A percentile compares a stretch with the other conserved stretches of the same genome.
Evolutionary conservation across 2,329 filamentous ascomycete species (phyloP).

Genomic region (Xylaria sp.): DNA sequence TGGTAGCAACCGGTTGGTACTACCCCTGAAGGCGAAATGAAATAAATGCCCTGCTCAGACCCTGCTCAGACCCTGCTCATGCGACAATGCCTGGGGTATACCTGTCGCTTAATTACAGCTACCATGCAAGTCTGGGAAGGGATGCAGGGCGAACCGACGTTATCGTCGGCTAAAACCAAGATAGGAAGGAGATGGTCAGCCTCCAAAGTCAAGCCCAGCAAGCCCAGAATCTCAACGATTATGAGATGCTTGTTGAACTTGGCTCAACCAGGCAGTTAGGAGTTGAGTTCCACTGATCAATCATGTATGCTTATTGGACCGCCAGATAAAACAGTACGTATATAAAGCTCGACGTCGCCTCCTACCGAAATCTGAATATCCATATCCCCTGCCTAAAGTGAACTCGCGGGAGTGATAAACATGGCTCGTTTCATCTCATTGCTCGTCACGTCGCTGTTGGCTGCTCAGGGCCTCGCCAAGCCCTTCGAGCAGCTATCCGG

Average conservation of each 20-base stretch:
- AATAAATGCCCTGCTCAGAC: slow-evolving; percentile 9
- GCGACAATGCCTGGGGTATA: slow-evolving; percentile 18
- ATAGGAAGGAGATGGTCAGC: slow-evolving; percentile 54
- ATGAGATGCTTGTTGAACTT: slow-evolving; percentile 19
- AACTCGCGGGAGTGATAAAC: slow-evolving; percentile 54
- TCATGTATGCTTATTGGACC: slow-evolving; percentile 14
- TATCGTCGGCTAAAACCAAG: slow-evolving; percentile 38
- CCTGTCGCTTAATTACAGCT: slow-evolving; percentile 26
- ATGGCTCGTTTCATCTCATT: slow-evolving; percentile 49
- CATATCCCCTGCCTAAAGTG: slow-evolving; percentile 45
- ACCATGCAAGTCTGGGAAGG: slow-evolving; percentile 13
- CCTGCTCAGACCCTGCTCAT: not conserved
- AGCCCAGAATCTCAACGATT: slow-evolving; percentile 2
- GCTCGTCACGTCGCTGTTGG: slow-evolving; percentile 35
- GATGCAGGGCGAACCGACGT: slow-evolving; percentile 21
- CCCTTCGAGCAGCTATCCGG: slow-evolving; percentile 36
- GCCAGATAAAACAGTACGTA: not conserved
- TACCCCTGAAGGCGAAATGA: slow-evolving; percentile 25
- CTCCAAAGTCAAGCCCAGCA: slow-evolving; percentile 28
- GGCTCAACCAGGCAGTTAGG: slow-evolving; percentile 31
- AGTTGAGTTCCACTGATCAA: slow-evolving; percentile 11
- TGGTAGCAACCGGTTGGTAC: slow-evolving; percentile 10
- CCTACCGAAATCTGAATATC: not conserved
- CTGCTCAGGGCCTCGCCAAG: slow-evolving; percentile 39
- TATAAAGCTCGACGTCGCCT: slow-evolving; percentile 29